Percentiles rank a stretch among this genome's conserved stretches.
Conservation (phyloP, 345 rosid genomes). For the Arabis hirsuta region DNA sequence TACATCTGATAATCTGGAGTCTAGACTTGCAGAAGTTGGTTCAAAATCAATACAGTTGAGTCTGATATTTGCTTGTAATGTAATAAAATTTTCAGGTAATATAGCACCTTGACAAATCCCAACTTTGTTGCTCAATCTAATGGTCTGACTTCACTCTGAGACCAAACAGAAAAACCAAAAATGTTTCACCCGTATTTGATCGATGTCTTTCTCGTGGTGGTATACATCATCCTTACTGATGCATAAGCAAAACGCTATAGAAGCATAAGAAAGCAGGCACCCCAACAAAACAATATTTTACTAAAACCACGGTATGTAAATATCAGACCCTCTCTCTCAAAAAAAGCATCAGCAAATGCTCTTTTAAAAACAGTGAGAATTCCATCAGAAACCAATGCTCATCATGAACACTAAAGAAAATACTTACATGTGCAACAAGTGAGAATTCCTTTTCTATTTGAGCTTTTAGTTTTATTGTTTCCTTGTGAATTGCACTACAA, state of each 20-base stretch:
- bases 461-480: conserved; percentile 65
- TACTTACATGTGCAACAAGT: conserved; percentile 55
- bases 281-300: not conserved
- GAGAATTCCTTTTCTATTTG: conserved; percentile 59
- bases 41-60: not conserved
- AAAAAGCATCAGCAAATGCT: not conserved
- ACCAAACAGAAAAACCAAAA: not conserved
- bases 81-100: not conserved
- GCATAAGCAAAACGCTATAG: not conserved
- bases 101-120: not conserved
- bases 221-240: not conserved
- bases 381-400: conserved; percentile 12
- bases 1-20: not conserved
- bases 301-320: not conserved
- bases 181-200: not conserved
- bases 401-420: not conserved
- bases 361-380: not conserved
- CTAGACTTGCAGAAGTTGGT: not conserved
- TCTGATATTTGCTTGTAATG: not conserved
- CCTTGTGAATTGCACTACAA: conserved; percentile 64
- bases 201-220: not conserved
- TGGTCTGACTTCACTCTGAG: not conserved
- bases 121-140: not conserved
- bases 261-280: not conserved
- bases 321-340: conserved; percentile 5